These are phyloP conservation scores for Salvia hispanica DNA, from an alignment of 257 asterid genomes.

Conservation along the genomic window DNA sequence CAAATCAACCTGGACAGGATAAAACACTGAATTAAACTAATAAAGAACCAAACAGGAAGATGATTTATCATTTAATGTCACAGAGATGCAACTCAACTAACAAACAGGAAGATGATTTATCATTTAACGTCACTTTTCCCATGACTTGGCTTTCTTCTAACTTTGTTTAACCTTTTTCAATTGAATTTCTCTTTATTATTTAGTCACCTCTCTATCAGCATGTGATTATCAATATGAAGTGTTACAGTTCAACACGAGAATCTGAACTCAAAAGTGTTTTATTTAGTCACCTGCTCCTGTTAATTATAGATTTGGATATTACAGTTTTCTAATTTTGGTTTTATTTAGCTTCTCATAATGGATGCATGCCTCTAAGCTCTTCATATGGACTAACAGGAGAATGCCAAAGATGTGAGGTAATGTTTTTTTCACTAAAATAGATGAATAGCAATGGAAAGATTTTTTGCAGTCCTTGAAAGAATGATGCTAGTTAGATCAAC, in stretches of 20 bases:
- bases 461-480: constrained; percentile 12
- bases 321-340: background rate
- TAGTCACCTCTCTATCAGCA: constrained; percentile 8
- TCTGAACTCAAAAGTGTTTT: constrained; percentile 10
- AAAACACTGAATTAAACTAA: constrained; percentile 28
- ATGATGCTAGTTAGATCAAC: background rate
- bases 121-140: constrained; percentile 21
- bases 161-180: background rate
- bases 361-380: background rate
- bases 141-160: constrained; percentile 9
- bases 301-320: background rate
- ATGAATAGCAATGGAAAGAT: background rate
- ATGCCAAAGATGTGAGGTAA: background rate
- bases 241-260: constrained; percentile 20
- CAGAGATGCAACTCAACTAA: constrained; percentile 4
- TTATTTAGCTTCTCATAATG: constrained; percentile 1
- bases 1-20: constrained; percentile 74
- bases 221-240: constrained; percentile 13
- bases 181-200: constrained; percentile 7
- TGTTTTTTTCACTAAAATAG: constrained; percentile 6
- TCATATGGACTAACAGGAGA: constrained; percentile 1
- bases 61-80: constrained; percentile 20
- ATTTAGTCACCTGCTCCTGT: constrained; percentile 6
- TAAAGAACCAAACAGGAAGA: constrained; percentile 25
- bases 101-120: constrained; percentile 15